Evolutionary conservation across 179 eudicot genomes (phyloP).

Genomic region (Beta corolliflora): DNA sequence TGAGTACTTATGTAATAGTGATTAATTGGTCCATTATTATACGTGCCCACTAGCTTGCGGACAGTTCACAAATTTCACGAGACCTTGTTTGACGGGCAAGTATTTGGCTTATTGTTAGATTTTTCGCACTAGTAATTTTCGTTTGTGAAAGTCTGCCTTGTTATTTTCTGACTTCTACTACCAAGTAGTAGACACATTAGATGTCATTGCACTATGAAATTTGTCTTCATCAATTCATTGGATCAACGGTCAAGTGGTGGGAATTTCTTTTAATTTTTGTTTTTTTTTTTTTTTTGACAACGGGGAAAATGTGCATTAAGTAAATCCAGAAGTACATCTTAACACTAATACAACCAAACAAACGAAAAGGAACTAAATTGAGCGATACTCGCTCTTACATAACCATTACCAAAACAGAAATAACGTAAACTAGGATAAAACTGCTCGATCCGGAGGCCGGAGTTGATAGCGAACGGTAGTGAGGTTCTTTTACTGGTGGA

Average conservation of each 20-base stretch:
- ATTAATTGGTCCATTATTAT: not conserved
- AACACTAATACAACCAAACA: no score
- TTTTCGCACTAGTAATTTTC: not conserved
- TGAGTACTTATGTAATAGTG: not conserved
- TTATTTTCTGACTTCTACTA: not conserved
- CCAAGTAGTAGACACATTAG: not conserved
- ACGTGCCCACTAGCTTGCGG: not conserved
- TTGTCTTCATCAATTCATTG: not conserved
- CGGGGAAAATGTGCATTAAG: no score
- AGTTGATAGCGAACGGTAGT: no score
- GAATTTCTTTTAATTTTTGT: not conserved
- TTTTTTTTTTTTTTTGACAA: no score
- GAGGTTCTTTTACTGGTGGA: no score
- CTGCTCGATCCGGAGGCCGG: no score
- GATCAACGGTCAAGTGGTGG: not conserved
- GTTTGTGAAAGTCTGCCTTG: not conserved
- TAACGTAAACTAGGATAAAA: no score
- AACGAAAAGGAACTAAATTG: no score
- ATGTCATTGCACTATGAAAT: not conserved
- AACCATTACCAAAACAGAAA: no score
- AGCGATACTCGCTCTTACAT: no score
- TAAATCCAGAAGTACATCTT: no score
- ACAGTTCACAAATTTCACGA: conserved; percentile 10
- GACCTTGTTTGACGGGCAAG: conserved; percentile 3
- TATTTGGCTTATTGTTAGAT: not conserved